A percentile compares a stretch with the other conserved stretches of the same genome.
Conservation (phyloP, 2,329 filamentous ascomycete genomes). For the Xylaria sp. region DNA sequence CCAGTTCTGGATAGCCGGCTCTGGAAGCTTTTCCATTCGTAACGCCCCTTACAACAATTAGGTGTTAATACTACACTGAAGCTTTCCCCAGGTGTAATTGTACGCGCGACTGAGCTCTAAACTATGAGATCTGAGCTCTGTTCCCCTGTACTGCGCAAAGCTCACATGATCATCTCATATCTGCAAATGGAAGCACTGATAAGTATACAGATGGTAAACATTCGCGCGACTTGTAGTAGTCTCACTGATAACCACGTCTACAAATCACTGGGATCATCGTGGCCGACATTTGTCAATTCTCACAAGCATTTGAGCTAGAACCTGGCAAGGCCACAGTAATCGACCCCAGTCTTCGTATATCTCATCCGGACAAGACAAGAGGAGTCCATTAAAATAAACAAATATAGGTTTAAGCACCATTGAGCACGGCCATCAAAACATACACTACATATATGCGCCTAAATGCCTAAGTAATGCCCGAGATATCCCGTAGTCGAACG, state of each 20-base stretch:
- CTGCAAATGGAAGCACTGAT: background rate
- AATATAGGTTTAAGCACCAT: slow-evolving; percentile 3
- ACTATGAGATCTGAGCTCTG: too few species aligned
- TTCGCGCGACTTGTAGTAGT: background rate
- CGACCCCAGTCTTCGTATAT: background rate
- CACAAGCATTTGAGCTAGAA: background rate
- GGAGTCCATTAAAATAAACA: slow-evolving; percentile 6
- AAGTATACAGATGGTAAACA: background rate
- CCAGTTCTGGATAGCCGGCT: slow-evolving; percentile 8
- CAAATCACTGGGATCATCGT: slow-evolving; percentile 6
- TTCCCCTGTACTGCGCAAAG: background rate
- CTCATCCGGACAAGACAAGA: background rate
- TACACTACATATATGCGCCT: background rate
- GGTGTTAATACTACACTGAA: background rate
- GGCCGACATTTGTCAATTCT: background rate
- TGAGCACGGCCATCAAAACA: slow-evolving; percentile 9
- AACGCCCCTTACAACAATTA: background rate
- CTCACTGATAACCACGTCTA: background rate
- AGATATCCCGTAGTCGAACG: slow-evolving; percentile 22
- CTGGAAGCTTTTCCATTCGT: slow-evolving; percentile 7
- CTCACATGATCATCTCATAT: slow-evolving; percentile 3
- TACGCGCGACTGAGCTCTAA: background rate
- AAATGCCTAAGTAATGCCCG: slow-evolving; percentile 10
- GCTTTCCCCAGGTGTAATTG: background rate
- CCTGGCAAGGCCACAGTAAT: background rate